These are phyloP conservation scores for Chlorencoelia australis DNA, from an alignment of 2,329 filamentous ascomycete species.

Conservation along the genomic window DNA sequence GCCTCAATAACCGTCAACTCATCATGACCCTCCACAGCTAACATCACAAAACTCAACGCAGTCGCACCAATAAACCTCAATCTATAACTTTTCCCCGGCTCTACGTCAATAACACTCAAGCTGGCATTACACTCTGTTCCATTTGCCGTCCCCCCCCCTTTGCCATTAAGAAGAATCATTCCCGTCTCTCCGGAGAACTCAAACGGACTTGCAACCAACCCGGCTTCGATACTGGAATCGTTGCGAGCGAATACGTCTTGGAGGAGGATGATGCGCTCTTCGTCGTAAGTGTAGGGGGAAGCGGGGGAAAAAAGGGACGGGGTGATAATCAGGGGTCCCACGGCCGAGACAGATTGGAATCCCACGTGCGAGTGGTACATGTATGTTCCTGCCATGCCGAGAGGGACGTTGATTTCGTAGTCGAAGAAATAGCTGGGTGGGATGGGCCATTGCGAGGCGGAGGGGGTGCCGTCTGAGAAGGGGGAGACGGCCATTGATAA, in stretches of 20 bases:
- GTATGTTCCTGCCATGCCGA: slow-evolving; percentile 40
- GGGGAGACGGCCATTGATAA: slow-evolving; percentile 37
- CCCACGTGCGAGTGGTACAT: slow-evolving; percentile 48
- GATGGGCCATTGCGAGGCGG: slow-evolving; percentile 44
- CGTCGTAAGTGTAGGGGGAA: slow-evolving; percentile 49
- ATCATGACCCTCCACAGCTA: slow-evolving; percentile 47
- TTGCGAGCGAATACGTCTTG: slow-evolving; percentile 47
- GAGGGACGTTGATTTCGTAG: slow-evolving; percentile 38
- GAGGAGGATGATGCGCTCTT: slow-evolving; percentile 45
- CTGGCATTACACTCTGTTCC: slow-evolving; percentile 28
- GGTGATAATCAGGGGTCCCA: slow-evolving; percentile 40
- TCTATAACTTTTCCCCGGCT: slow-evolving; percentile 50
- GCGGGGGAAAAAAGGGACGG: too few species aligned
- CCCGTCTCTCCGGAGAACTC: slow-evolving; percentile 49
- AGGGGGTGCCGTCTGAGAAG: slow-evolving; percentile 42
- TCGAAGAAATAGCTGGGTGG: slow-evolving; percentile 43
- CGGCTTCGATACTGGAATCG: slow-evolving; percentile 41
- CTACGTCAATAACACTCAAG: slow-evolving; percentile 42
- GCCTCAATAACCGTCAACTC: slow-evolving; percentile 49
- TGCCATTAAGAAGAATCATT: slow-evolving; percentile 47
- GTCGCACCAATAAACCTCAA: slow-evolving; percentile 49
- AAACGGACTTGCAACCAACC: slow-evolving; percentile 39
- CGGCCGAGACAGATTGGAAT: slow-evolving; percentile 39
- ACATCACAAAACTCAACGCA: slow-evolving; percentile 41
- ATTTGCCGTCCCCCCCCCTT: slow-evolving; percentile 35